Percentiles rank a stretch among this genome's conserved stretches.
These are phyloP conservation scores for Nematocida sp. DNA, from an alignment of 371 early-diverging fungal genomes.

Conservation along the genomic window DNA sequence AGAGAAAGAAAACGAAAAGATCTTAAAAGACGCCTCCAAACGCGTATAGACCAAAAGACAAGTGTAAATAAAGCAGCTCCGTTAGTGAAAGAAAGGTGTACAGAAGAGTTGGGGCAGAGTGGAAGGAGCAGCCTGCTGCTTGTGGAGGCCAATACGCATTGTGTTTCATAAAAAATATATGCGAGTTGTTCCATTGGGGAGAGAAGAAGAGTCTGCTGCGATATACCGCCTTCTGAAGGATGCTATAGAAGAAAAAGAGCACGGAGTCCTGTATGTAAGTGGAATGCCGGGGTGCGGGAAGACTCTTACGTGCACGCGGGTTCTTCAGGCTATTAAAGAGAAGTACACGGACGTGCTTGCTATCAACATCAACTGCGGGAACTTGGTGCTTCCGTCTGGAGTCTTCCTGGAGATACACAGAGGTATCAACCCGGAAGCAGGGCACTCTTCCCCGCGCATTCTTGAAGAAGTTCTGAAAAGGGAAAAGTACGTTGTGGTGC, in stretches of 20 bases:
- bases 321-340: conserved; percentile 38
- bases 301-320: conserved; percentile 55
- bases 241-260: conserved; percentile 45
- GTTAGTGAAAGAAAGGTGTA: not conserved
- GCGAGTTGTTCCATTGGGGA: conserved; percentile 49
- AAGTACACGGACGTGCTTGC: conserved; percentile 49
- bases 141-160: not conserved
- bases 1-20: not conserved
- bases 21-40: not conserved
- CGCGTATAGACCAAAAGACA: not conserved
- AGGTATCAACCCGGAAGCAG: not conserved
- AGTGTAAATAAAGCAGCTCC: not conserved
- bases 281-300: conserved; percentile 65
- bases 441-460: not conserved
- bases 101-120: not conserved
- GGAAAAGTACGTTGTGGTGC: conserved; percentile 64
- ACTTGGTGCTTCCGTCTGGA: conserved; percentile 17
- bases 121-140: not conserved
- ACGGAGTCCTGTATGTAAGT: conserved; percentile 59
- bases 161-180: not conserved
- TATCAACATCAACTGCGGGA: conserved; percentile 38
- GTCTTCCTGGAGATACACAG: conserved; percentile 51
- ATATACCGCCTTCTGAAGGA: conserved; percentile 49
- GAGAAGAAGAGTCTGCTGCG: conserved; percentile 59
- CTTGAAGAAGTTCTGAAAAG: conserved; percentile 42